phyloP scores from a whole-genome alignment of 2,329 filamentous ascomycete genomes.

The Clonostachys byssicola region DNA sequence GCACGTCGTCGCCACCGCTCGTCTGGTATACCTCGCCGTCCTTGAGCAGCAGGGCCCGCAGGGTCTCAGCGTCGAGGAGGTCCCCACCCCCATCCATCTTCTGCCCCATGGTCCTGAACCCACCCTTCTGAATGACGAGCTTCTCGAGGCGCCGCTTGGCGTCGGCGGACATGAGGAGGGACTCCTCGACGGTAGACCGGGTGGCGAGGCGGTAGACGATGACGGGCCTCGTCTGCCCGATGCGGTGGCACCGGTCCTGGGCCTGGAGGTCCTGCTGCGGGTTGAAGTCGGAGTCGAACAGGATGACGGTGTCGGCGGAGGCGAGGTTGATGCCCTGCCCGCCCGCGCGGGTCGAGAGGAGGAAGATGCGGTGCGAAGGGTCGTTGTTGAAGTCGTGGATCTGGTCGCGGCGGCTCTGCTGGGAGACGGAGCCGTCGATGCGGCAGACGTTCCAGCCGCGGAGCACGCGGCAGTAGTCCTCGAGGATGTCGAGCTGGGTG shows the following conservation, averaged over 20 bases:
- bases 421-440: conserved; percentile 84
- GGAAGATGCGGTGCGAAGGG: conserved; percentile 67
- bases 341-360: conserved; percentile 86
- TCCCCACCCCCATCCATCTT: conserved; percentile 48
- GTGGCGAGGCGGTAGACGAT: conserved; percentile 93
- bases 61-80: conserved; percentile 57
- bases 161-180: conserved; percentile 80
- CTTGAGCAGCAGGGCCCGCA: conserved; percentile 60
- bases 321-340: conserved; percentile 95
- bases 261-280: conserved; percentile 96
- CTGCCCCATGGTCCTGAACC: conserved; percentile 67
- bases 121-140: conserved; percentile 90
- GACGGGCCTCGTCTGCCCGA: conserved; percentile 88
- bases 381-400: conserved; percentile 71
- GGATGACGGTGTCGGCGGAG: conserved; percentile 84
- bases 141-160: conserved; percentile 91
- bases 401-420: conserved; percentile 64
- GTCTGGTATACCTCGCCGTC: conserved; percentile 66
- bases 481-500: conserved; percentile 84
- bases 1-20: conserved; percentile 57
- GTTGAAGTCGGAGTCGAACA: conserved; percentile 90
- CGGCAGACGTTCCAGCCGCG: conserved; percentile 79
- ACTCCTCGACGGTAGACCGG: conserved; percentile 87
- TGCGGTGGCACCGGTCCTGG: conserved; percentile 91
- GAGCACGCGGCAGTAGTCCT: conserved; percentile 77